A percentile compares a stretch with the other conserved stretches of the same genome.
phyloP scores from a whole-genome alignment of 2,329 filamentous ascomycete species.

The Talaromyces sp. region DNA sequence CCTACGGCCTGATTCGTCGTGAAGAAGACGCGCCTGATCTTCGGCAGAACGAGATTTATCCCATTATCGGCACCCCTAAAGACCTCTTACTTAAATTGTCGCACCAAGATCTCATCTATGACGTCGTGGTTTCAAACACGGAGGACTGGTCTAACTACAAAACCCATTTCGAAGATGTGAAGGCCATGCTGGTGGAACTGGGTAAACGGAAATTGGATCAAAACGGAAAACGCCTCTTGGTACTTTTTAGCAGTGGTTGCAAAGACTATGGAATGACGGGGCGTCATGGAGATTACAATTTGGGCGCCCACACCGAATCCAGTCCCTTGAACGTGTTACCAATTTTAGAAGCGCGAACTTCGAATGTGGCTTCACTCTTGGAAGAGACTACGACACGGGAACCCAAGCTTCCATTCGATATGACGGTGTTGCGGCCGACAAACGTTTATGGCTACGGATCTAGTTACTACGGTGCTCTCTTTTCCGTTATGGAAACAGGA shows the following conservation, averaged over 20 bases:
- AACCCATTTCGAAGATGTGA: conserved; percentile 4
- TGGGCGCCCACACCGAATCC: conserved; percentile 6
- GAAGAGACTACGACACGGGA: neutral
- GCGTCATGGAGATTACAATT: conserved; percentile 1
- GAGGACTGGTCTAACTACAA: conserved; percentile 11
- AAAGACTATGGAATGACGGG: conserved; percentile 10
- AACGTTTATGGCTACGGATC: conserved; percentile 11
- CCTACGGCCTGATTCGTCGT: conserved; percentile 10
- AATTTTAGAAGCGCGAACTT: conserved; percentile 2
- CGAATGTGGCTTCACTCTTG: neutral
- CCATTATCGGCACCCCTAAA: conserved; percentile 4
- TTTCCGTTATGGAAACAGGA: conserved; percentile 3
- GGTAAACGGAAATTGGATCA: neutral
- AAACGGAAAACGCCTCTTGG: neutral
- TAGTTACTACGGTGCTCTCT: conserved; percentile 7
- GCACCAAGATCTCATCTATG: neutral
- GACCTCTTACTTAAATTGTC: neutral
- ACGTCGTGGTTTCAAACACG: conserved; percentile 10
- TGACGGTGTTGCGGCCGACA: conserved; percentile 5
- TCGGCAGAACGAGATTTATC: conserved; percentile 4
- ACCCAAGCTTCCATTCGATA: conserved; percentile 4
- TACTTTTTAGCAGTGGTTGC: conserved; percentile 9
- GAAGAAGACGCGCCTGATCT: conserved; percentile 13
- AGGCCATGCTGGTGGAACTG: neutral
- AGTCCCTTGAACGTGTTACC: conserved; percentile 4